A percentile compares a stretch with the other conserved stretches of the same genome.
Evolutionary conservation across 768 basidiomycete genomes (phyloP).

Genomic region (Rhodosporidiobolus sp.): DNA sequence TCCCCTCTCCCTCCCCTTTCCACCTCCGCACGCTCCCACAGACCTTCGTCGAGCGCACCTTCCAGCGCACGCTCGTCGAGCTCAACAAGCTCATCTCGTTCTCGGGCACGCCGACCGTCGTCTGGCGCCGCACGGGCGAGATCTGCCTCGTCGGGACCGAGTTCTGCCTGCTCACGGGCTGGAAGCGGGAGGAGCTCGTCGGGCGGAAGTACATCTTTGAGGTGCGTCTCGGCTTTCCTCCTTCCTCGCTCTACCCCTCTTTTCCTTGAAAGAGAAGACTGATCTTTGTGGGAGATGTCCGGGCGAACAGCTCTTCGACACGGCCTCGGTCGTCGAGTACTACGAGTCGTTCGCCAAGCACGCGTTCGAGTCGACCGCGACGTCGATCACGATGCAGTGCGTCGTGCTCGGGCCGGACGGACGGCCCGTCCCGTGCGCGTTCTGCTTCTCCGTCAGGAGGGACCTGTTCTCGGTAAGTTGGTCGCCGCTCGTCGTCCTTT

Average conservation of each 20-base stretch:
- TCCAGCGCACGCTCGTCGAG: conserved; percentile 89
- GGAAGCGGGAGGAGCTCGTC: conserved; percentile 77
- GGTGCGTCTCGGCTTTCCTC: conserved; percentile 24
- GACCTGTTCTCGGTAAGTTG: conserved; percentile 62
- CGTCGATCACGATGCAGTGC: conserved; percentile 85
- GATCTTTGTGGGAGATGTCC: background rate
- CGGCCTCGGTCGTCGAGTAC: conserved; percentile 89
- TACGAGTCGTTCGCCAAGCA: conserved; percentile 96
- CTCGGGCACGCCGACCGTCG: conserved; percentile 93
- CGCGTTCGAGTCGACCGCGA: conserved; percentile 92
- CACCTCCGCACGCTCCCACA: no score
- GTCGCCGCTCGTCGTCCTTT: background rate
- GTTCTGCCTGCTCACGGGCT: conserved; percentile 89
- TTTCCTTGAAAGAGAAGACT: background rate
- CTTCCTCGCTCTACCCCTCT: background rate
- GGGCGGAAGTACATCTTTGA: conserved; percentile 49
- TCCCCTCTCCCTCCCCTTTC: background rate
- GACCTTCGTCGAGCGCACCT: conserved; percentile 84
- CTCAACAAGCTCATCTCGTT: conserved; percentile 95
- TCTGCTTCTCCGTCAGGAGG: conserved; percentile 91
- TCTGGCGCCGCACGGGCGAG: conserved; percentile 97
- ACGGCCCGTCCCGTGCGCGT: conserved; percentile 81
- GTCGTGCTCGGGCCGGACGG: conserved; percentile 81
- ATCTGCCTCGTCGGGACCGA: conserved; percentile 95
- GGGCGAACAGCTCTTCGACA: conserved; percentile 83